Base-by-base conservation (phyloP, 176 grass and related monocot genomes). In the Musa itinerans region DNA sequence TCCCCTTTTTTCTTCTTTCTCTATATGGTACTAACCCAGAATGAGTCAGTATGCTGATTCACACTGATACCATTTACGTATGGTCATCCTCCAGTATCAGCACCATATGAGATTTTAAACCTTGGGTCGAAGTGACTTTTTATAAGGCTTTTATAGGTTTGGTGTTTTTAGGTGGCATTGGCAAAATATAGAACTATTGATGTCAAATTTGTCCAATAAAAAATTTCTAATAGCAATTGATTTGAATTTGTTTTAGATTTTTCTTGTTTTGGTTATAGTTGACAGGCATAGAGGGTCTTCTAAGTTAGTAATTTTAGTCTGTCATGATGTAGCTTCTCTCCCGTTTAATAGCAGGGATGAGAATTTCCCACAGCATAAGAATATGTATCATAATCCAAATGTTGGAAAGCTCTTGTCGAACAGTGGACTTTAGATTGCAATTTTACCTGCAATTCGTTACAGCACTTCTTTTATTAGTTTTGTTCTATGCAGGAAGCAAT, bases 401-500 rank as follows among this genome's bases (percentile, higher is more conserved):
- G 10, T 64, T 22, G 62, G n/a, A 64, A 22, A 23, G 11, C 19
- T 64, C 9, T 10, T 64, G 21, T 23, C 3, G 14, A 25, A 23
- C 9, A 11, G 43, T n/a, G 16, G 11, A 1, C 53, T 54, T 74
- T 74, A 26, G 52, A 74, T 29, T 68, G 13, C 4, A 15, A 16
- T 26, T 49, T 63, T 43, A 25, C 19, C 5, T 16, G 14, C 1
- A 69, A 50, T 50, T 72, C 14, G 0, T 43, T 43, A 29, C 26
- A 25, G 43, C 15, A 54, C 11, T 5, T 59, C 17, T 25, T 52
- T 72, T 26, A 63, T 72, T 73, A 12, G 54, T 51, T 80, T 26
- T 63, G 17, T 53, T 8, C 53, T 52, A 69, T 80, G 76, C 78
- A 98, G 94, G 94, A 98, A 76, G 82, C 90, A 68, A 87, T 98